Evolutionary conservation across 768 basidiomycete species (phyloP), one percentile per base, ranked within the genome.

Genomic region (Mycena epipterygia): DNA sequence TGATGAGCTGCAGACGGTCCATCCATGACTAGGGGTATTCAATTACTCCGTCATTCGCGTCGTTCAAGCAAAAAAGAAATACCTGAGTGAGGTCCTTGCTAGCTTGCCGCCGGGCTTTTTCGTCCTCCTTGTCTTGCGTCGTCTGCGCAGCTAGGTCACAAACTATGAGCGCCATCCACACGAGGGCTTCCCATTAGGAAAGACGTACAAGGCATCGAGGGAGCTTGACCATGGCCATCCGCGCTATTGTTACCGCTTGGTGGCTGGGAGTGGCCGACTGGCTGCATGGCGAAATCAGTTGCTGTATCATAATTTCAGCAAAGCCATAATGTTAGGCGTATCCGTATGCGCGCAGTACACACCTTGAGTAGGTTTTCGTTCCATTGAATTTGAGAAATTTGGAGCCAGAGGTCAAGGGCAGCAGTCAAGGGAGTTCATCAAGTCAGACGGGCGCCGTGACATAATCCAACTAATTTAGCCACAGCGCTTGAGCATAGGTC

Each of bases 11-110:
- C 48, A 90, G 81, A 46, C 89, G 82, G 67, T 90, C 89, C 82
- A 88, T 86, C 90, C 90, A 91, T 5, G 88, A 87, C 72, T 85
- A n/a, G n/a, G n/a, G n/a, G n/a, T n/a, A n/a, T n/a, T n/a, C n/a
- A n/a, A n/a, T n/a, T n/a, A n/a, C n/a, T n/a, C n/a, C n/a, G n/a
- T n/a, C n/a, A n/a, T n/a, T n/a, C n/a, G n/a, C n/a, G n/a, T n/a
- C n/a, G n/a, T n/a, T n/a, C n/a, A n/a, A n/a, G n/a, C n/a, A n/a
- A n/a, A n/a, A n/a, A n/a, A n/a, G n/a, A n/a, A n/a, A n/a, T n/a
- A n/a, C n/a, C n/a, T n/a, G 84, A n/a, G 89, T 82, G 3, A 90
- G 82, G 46, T 88, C 86, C 56, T 78, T 84, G 80, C 86, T 81
- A 3, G 85, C 88, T 57, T 84, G 82, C 71, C 79, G 80, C 42